Base-by-base conservation (phyloP, 2,329 filamentous ascomycete genomes). In the Colletotrichum liriopes region DNA sequence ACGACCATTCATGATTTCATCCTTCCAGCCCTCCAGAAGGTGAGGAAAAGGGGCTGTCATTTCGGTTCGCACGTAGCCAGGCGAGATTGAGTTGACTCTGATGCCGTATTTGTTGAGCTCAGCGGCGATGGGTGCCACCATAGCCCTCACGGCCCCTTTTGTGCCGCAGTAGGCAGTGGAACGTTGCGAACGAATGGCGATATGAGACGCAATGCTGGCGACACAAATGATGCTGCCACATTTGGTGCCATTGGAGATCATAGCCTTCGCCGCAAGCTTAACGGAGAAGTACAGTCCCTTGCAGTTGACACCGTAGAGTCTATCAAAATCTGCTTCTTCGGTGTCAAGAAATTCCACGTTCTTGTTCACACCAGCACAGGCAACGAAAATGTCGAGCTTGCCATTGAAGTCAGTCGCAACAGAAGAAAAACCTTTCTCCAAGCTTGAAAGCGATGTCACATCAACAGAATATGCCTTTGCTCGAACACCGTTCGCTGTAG, bases 181-280 rank as follows among this genome's bases (percentile, higher is more conserved):
- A 43, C 82, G 77, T 75, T 89, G 86, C 18, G 83, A 84, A 11
- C 84, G 81, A 23, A 88, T 84, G 0, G 86, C 86, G 74, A 88
- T 86, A 66, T 86, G 81, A 37, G 84, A 85, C 0, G 87, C 86
- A 75, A 89, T 89, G 65, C 86, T 87, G 0, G 87, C 87, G 0
- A 89, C 85, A 4, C 89, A 77, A 14, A 89, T 81, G 64, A 89
- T 88, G 68, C 86, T 87, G 0, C 87, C 87, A 64, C 82, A 82
- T 65, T 83, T 84, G 0, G 86, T 88, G 2, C 83, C 83, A 73
- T 85, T 88, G 1, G 81, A 79, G 41, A 88, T 86, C 84, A 89
- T 89, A 37, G 84, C 82, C 68, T 84, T 82, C 0, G 86, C 86
- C 2, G 85, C 86, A 11, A 86, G 75, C 74, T 88, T 84, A 0